Evolutionary conservation across 192 early-diverging fungal species (phyloP), one percentile per base, ranked within the genome.

Genomic region (Umbelopsis sp.): DNA sequence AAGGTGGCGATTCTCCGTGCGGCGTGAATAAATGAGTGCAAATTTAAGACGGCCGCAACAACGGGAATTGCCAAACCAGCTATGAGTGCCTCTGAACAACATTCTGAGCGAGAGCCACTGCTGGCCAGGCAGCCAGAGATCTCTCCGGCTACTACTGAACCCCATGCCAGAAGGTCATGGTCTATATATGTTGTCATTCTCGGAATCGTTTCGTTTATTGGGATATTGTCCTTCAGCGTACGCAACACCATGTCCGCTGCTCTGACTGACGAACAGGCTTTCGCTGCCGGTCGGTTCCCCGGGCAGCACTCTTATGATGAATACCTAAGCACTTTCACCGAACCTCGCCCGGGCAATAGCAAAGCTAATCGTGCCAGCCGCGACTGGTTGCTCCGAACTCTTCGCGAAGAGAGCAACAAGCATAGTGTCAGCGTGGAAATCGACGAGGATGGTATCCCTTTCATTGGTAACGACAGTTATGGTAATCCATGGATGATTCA

Each of bases 241-340:
- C 23, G 70, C 23, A 45, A 25, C 2, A 47, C 18, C 16, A 41
- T 76, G 12, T 72, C 77, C 30, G 53, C 45, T n/a, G 61, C 72
- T 18, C 46, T 78, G 1, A 47, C 41, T 46, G 77, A 78, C 37
- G 49, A 47, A 9, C 41, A 78, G 30, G 72, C 77, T 11, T 41
- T 13, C 2, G 41, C 48, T 23, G 33, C 21, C 44, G 50, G 68
- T 23, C 71, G 66, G 5, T 80, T 80, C 37, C 23, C 78, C 23
- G 78, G 74, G 5, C 67, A 75, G n/a, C 78, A 80, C 46, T 49
- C 67, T 15, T 76, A 67, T 15, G 71, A 80, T 47, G 74, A 66
- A 27, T 80, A 80, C 41, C 44, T 80, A 1, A 45, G 67, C 20
- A 41, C 41, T 15, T 76, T 74, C 35, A 76, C 50, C 30, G 64